These are phyloP conservation scores for Trichoderma citrinoviride DNA, from an alignment of 2,329 filamentous ascomycete genomes.

Conservation along the genomic window DNA sequence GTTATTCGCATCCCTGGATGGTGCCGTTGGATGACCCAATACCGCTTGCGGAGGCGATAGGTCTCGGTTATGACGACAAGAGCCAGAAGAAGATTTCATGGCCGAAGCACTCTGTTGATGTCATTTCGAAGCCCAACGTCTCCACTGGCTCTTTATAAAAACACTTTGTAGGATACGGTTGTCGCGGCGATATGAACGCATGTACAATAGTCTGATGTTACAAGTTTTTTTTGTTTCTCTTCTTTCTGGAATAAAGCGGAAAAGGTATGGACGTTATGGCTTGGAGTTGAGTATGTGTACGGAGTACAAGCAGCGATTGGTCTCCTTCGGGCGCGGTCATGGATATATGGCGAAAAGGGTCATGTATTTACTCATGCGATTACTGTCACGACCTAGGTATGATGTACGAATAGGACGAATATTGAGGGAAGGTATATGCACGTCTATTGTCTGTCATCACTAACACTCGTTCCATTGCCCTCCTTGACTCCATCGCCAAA, in stretches of 20 bases:
- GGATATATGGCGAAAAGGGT: background rate
- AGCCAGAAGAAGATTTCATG: background rate
- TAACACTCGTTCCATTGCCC: background rate
- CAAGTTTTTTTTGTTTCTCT: background rate
- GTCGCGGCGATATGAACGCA: background rate
- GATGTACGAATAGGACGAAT: background rate
- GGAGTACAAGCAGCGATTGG: no score
- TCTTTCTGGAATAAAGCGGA: background rate
- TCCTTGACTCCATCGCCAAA: background rate
- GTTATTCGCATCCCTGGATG: background rate
- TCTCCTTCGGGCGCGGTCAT: background rate
- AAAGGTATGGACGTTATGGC: background rate
- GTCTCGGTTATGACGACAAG: background rate
- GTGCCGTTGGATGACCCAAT: slow-evolving; percentile 23
- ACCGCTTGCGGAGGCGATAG: no score
- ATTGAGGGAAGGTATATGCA: background rate
- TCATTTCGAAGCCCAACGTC: background rate
- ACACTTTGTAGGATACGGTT: background rate
- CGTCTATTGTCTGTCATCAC: background rate
- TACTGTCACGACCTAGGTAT: background rate
- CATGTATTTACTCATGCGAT: background rate
- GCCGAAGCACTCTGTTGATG: background rate
- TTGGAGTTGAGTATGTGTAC: background rate
- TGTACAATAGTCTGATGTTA: background rate
- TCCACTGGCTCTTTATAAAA: background rate